Conservation (phyloP, 2,329 filamentous ascomycete genomes). For the Biscogniauxia marginata region DNA sequence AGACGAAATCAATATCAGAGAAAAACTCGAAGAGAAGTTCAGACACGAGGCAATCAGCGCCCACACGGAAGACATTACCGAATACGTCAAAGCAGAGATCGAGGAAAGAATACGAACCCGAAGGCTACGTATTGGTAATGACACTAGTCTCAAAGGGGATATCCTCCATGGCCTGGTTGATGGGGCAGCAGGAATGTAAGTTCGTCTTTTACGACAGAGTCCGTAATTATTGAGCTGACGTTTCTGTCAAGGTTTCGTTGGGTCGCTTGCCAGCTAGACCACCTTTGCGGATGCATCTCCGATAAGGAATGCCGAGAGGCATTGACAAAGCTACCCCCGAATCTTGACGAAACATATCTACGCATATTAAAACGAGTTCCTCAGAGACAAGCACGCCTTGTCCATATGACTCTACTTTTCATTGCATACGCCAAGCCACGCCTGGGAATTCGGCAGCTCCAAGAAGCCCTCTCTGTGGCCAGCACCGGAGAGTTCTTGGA, state of each 20-base stretch:
- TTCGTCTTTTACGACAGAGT: not conserved
- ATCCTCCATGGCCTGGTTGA: constrained; percentile 11
- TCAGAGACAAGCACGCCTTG: constrained; percentile 2
- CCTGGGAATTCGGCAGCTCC: constrained; percentile 1
- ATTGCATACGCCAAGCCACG: not conserved
- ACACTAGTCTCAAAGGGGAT: constrained; percentile 13
- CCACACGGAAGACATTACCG: constrained; percentile 19
- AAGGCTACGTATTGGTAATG: constrained; percentile 5
- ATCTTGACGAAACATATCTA: constrained; percentile 15
- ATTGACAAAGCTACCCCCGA: constrained; percentile 15
- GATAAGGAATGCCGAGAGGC: constrained; percentile 15
- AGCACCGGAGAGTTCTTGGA: not conserved
- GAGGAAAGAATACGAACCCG: constrained; percentile 8
- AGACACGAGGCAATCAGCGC: constrained; percentile 11
- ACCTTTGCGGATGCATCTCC: constrained; percentile 10
- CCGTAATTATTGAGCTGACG: not conserved
- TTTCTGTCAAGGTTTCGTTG: constrained; percentile 13
- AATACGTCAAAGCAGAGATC: constrained; percentile 21
- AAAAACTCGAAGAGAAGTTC: constrained; percentile 13
- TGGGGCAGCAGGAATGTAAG: constrained; percentile 20
- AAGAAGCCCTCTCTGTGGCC: constrained; percentile 3
- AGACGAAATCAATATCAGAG: constrained; percentile 13
- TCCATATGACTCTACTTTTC: constrained; percentile 12
- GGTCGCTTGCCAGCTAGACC: constrained; percentile 22
- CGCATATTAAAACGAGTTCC: constrained; percentile 15